Evolutionary conservation across 345 rosid genomes (phyloP).

Genomic region (Excoecaria cochinchinensis): DNA sequence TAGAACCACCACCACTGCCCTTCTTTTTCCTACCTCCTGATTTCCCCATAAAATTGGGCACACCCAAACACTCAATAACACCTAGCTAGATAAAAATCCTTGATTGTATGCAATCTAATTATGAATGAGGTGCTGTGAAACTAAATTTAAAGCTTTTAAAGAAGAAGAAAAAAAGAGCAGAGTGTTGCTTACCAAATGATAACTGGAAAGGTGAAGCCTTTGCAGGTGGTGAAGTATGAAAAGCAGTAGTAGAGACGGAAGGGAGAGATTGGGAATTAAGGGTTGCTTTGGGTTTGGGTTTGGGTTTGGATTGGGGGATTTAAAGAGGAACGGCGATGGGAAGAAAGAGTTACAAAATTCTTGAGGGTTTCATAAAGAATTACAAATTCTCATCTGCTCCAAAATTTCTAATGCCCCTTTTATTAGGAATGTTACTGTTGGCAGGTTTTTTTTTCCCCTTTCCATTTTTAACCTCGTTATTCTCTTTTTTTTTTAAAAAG

Average conservation of each 20-base stretch:
- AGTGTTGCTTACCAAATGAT: slow-evolving; percentile 8
- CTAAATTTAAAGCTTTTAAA: neutral
- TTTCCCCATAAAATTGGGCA: slow-evolving; percentile 59
- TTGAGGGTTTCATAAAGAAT: too few relatives aligned
- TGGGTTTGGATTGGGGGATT: too few relatives aligned
- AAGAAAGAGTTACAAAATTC: too few relatives aligned
- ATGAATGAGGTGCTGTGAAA: neutral
- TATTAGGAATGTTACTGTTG: too few relatives aligned
- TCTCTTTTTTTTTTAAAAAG: too few relatives aligned
- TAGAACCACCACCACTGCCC: slow-evolving; percentile 44
- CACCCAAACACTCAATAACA: neutral
- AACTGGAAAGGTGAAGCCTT: slow-evolving; percentile 2
- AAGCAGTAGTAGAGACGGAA: neutral
- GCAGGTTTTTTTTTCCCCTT: too few relatives aligned
- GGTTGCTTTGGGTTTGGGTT: too few relatives aligned
- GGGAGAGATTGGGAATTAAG: neutral
- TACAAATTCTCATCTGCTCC: too few relatives aligned
- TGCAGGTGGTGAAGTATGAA: neutral
- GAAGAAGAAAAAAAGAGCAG: neutral
- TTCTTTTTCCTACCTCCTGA: slow-evolving; percentile 86
- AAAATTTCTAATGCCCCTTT: too few relatives aligned
- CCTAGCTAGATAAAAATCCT: neutral
- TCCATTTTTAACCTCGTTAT: too few relatives aligned
- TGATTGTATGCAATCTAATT: neutral
- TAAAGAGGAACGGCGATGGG: too few relatives aligned